Percentiles rank a stretch among this genome's conserved stretches.
Conservation (phyloP, 2,329 filamentous ascomycete species). For the Helotiales sp. region DNA sequence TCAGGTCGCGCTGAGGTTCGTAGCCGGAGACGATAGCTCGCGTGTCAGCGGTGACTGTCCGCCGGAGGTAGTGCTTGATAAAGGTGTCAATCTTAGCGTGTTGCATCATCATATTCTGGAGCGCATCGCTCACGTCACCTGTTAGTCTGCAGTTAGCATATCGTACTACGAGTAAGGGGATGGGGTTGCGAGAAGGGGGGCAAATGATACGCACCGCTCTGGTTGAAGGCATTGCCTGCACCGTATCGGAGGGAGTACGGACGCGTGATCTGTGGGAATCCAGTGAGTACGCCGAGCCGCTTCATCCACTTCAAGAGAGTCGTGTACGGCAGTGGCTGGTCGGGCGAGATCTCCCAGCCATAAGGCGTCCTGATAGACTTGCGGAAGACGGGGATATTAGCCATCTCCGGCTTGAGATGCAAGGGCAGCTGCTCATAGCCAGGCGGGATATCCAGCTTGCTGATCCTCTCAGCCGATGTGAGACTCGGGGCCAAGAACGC, state of each 20-base stretch:
- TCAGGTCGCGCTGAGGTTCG: slow-evolving; percentile 18
- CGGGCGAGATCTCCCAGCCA: slow-evolving; percentile 17
- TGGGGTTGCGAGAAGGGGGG: slow-evolving; percentile 4
- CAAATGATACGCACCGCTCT: slow-evolving; percentile 22
- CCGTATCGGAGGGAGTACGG: slow-evolving; percentile 27
- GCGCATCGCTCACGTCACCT: slow-evolving; percentile 19
- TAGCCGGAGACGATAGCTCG: slow-evolving; percentile 18
- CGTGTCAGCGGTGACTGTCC: slow-evolving; percentile 14
- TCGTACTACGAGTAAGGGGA: background rate
- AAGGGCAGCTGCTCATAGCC: slow-evolving; percentile 28
- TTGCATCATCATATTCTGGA: slow-evolving; percentile 27
- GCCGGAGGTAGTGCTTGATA: slow-evolving; percentile 22
- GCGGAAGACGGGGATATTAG: slow-evolving; percentile 28
- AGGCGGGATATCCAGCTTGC: slow-evolving; percentile 18
- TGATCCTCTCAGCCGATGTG: background rate
- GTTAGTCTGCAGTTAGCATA: slow-evolving; percentile 16
- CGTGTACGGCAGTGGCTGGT: slow-evolving; percentile 22
- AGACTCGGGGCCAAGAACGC: slow-evolving; percentile 1
- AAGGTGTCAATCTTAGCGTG: slow-evolving; percentile 21
- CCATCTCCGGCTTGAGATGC: slow-evolving; percentile 19
- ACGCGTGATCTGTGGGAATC: slow-evolving; percentile 18
- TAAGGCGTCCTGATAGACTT: background rate
- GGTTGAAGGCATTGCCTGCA: slow-evolving; percentile 24
- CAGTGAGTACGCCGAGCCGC: slow-evolving; percentile 22
- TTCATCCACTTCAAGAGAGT: slow-evolving; percentile 25